Base-by-base conservation (phyloP, 2,329 filamentous ascomycete species). In the Paecilomyces variotii region DNA sequence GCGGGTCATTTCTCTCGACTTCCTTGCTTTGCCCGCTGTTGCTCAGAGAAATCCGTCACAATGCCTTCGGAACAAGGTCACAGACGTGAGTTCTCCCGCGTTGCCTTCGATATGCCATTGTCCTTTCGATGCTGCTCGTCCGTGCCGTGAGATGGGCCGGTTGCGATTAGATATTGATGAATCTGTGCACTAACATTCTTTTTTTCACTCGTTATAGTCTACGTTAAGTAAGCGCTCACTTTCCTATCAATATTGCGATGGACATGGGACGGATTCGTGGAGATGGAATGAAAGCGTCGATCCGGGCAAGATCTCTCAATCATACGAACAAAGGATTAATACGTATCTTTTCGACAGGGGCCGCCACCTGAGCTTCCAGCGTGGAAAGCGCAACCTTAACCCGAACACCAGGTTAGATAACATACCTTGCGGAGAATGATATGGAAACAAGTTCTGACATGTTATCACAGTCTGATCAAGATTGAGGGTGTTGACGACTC, bases 281-380 rank as follows among this genome's bases (percentile, higher is more conserved):
- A 54, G 54, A 19, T 24, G 24, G 34, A 34, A 32, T 54, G 57
- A 28, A 24, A 26, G 52, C 28, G 25, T 59, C 49, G 54, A 35
- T 53, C 53, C 56, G 34, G 55, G 49, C 56, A 26, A 58, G 55
- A 34, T 32, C 5, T 32, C 19, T 53, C 2, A 56, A 56, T 53
- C 19, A 60, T 56, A n/a, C 59, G 62, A 62, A 64, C 63, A 68
- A 67, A 65, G 59, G 56, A 64, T 74, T 75, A 72, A 75, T 69
- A 68, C 65, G 66, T 63, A 62, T 67, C 67, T 64, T 59, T 68
- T 65, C 34, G 66, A 64, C 76, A 95, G 90, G 91, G 93, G 91
- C 84, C 92, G 91, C 82, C 93, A 97, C 87, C 84, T 97, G 82
- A 93, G 89, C 83, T 97, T 96, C 86, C 88, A 96, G 86, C 90